Evolutionary conservation across 2,329 filamentous ascomycete species (phyloP), one percentile per base, ranked within the genome.

Genomic region (Fusarium miscanthi): DNA sequence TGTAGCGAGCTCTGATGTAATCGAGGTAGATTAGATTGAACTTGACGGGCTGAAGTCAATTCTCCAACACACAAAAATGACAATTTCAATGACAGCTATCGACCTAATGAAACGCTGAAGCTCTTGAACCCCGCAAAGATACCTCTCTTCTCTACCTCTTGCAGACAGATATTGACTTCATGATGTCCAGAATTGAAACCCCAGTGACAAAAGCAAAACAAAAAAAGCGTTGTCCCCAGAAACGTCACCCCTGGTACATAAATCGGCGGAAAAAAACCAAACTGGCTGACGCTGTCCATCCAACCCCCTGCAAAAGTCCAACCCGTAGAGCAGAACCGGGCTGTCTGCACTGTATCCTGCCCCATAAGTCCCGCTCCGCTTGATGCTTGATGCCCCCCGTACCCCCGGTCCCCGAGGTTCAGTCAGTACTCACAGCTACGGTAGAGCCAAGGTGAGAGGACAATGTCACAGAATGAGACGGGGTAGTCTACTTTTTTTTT

Each of bases 321-420:
- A 48, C 41, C 41, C 64, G 48, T 64, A 58, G 43, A 62, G 49
- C 46, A 71, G 69, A 65, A 59, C 69, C 53, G 69, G 56, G 53
- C 57, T 69, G 58, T 63, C 59, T 69, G 59, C 51, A 59, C 61
- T 63, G 61, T 61, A 69, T 69, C 59, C 42, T 64, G 69, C 69
- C 70, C 69, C 69, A 69, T 65, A 72, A 70, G 64, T 73, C 61
- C 70, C 66, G 59, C 70, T 69, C 69, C 64, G 58, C 64, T 67
- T 58, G 58, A 66, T 70, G 72, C 69, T 71, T 73, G 42, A 74
- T 67, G 64, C 57, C 52, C 41, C 66, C 70, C 58, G 58, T 67
- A 65, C 45, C 70, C 69, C 70, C 70, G 57, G 69, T 59, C 72
- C 64, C 72, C 72, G 72, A 74, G 71, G 72, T 69, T 70, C 58